A percentile compares a stretch with the other conserved stretches of the same genome.
phyloP scores from a whole-genome alignment of 2,329 filamentous ascomycete species.

The Diplodia seriata region DNA sequence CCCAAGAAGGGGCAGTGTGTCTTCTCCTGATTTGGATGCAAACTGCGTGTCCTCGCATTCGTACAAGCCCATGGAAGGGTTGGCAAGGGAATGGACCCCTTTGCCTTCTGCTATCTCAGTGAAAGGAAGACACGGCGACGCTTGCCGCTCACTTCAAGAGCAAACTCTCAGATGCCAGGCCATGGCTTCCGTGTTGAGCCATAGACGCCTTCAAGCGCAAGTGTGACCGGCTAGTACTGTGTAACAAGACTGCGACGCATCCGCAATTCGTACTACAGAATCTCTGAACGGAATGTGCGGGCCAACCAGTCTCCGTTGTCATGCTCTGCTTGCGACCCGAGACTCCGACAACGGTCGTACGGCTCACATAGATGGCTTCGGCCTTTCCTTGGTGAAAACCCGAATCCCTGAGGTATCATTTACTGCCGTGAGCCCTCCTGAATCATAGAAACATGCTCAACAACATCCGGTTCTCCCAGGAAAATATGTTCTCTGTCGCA shows the following conservation, averaged over 20 bases:
- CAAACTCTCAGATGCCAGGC: background rate
- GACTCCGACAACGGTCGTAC: conserved; percentile 3
- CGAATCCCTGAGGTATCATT: background rate
- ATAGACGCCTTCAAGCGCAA: background rate
- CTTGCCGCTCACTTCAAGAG: background rate
- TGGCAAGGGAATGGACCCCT: background rate
- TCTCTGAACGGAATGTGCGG: background rate
- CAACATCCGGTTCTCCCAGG: background rate
- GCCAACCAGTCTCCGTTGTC: background rate
- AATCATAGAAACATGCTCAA: background rate
- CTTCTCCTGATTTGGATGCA: conserved; percentile 5
- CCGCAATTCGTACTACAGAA: conserved; percentile 2
- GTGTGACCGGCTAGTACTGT: background rate
- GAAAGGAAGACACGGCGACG: no score
- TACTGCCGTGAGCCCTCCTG: background rate
- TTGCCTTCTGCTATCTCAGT: background rate
- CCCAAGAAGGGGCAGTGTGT: background rate
- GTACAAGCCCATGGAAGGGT: background rate
- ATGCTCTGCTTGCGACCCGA: background rate
- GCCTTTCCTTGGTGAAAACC: background rate
- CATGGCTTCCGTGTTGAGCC: background rate
- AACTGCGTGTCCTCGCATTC: background rate
- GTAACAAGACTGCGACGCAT: background rate
- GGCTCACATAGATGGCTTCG: background rate
- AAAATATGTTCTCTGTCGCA: background rate